Evolutionary conservation across 1,139 yeast genomes (phyloP).

Genomic region (Yamadazyma dushanensis): DNA sequence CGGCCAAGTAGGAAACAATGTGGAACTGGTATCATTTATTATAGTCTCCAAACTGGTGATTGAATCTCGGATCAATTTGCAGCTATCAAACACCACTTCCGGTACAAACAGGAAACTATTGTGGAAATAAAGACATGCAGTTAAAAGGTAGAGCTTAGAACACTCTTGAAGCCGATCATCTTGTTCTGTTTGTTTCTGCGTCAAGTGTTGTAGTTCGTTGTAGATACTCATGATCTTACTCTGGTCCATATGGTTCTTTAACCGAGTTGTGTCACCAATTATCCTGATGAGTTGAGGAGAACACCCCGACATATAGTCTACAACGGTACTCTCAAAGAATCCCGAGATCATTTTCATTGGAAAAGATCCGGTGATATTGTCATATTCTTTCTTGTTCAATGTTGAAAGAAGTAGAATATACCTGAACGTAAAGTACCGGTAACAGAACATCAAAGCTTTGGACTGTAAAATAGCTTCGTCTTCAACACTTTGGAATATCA

Average conservation of each 20-base stretch:
- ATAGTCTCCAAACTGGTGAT: constrained; percentile 4
- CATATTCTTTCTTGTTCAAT: constrained; percentile 15
- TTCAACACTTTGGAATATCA: constrained; percentile 21
- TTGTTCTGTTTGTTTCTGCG: constrained; percentile 5
- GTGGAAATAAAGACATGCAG: constrained; percentile 12
- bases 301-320: constrained; percentile 31
- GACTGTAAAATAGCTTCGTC: constrained; percentile 18
- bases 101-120: constrained; percentile 5
- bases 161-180: constrained; percentile 6
- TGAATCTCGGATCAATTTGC: constrained; percentile 4
- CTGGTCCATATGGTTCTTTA: constrained; percentile 12
- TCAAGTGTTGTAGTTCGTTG: constrained; percentile 6
- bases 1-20: constrained; percentile 27
- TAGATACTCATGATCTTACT: constrained; percentile 2
- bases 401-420: constrained; percentile 25
- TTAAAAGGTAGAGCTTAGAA: constrained; percentile 11
- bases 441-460: constrained; percentile 22
- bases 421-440: constrained; percentile 25
- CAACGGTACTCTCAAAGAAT: constrained; percentile 17
- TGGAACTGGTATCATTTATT: neutral
- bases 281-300: constrained; percentile 23
- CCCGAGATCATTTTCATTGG: constrained; percentile 23
- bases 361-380: constrained; percentile 13
- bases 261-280: constrained; percentile 19
- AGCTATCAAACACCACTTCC: neutral